Percentiles rank a stretch among this genome's conserved stretches.
phyloP scores from a whole-genome alignment of 202 grass and related monocot genomes.

The Setaria italica region DNA sequence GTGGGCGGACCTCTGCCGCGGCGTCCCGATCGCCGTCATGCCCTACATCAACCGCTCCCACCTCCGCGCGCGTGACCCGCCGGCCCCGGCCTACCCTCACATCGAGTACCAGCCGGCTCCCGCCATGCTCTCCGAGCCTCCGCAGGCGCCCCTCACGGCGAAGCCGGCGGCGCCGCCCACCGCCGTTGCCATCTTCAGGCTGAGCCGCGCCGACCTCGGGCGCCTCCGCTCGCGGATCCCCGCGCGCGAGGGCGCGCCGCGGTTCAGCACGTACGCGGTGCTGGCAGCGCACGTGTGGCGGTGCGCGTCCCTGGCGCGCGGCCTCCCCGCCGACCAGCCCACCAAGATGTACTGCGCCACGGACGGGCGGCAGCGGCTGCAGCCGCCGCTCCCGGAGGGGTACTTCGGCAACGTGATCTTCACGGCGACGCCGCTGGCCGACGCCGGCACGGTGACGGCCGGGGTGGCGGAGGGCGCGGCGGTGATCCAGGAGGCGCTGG shows the following conservation, averaged over 20 bases:
- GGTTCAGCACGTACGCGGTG: slow-evolving; percentile 82
- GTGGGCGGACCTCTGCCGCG: slow-evolving; percentile 85
- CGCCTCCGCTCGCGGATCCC: slow-evolving; percentile 65
- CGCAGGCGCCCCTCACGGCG: slow-evolving; percentile 33
- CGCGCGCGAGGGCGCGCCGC: slow-evolving; percentile 41
- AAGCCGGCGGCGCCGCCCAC: slow-evolving; percentile 55
- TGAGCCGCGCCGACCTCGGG: slow-evolving; percentile 60
- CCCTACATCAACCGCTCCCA: slow-evolving; percentile 87
- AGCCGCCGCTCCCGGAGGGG: slow-evolving; percentile 64
- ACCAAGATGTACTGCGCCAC: slow-evolving; percentile 94
- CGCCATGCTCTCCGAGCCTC: slow-evolving; percentile 60
- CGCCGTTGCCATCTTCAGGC: slow-evolving; percentile 85
- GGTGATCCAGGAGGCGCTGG: slow-evolving; percentile 76
- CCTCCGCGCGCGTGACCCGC: slow-evolving; percentile 76
- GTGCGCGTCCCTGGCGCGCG: slow-evolving; percentile 80
- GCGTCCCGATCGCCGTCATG: slow-evolving; percentile 60
- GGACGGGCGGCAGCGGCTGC: slow-evolving; percentile 81
- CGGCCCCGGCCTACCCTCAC: slow-evolving; percentile 69
- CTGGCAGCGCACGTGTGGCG: slow-evolving; percentile 89
- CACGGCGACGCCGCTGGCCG: slow-evolving; percentile 77
- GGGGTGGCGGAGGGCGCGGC: slow-evolving; percentile 51
- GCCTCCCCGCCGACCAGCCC: slow-evolving; percentile 61
- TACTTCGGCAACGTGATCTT: slow-evolving; percentile 98
- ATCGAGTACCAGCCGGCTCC: slow-evolving; percentile 89
- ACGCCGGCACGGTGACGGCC: slow-evolving; percentile 53